Evolutionary conservation across 768 basidiomycete species (phyloP), one percentile per base, ranked within the genome.

Genomic region (Clitopilus hobsonii): DNA sequence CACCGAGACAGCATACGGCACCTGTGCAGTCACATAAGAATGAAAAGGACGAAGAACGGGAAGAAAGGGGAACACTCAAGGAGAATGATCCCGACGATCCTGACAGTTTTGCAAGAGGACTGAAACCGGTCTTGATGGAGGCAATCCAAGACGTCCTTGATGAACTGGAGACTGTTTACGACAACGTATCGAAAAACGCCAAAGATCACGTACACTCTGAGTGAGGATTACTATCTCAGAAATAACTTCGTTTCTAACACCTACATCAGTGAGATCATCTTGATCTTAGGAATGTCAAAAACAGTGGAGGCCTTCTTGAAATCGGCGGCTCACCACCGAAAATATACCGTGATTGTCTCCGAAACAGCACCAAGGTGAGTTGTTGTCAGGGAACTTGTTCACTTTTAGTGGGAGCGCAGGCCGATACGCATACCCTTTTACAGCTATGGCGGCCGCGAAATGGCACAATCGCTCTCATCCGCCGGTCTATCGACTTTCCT

Each of bases 201-300:
- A 89, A 85, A 70, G 94, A 97, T 68, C 95, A 98, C 67, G 90
- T 99, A 56, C 96, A 98, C 69, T 93, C 94, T n/a, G 94, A 97
- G 96, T 98, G 66, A 67, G 91, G 45, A 53, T 49, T 14, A 30
- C 13, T 5, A 52, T n/a, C n/a, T n/a, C n/a, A n/a, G n/a, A n/a
- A n/a, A n/a, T n/a, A n/a, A n/a, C n/a, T 2, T 38, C 38, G 22
- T 13, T 49, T 2, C 51, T 38, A 6, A 53, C 54, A n/a, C 13
- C 24, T n/a, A n/a, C 24, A 27, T 2, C 63, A 96, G 96, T 61
- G 96, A 98, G 71, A 94, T 98, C 61, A 92, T 99, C 59, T 69
- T 96, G 53, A 96, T 92, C 2, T 81, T 98, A 51, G 94, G 95
- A n/a, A 85, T 89, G 72, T 98, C 97, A 29, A 86, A 80, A 65